Conservation (phyloP, 2,329 filamentous ascomycete species). For the Fusarium sp. region DNA sequence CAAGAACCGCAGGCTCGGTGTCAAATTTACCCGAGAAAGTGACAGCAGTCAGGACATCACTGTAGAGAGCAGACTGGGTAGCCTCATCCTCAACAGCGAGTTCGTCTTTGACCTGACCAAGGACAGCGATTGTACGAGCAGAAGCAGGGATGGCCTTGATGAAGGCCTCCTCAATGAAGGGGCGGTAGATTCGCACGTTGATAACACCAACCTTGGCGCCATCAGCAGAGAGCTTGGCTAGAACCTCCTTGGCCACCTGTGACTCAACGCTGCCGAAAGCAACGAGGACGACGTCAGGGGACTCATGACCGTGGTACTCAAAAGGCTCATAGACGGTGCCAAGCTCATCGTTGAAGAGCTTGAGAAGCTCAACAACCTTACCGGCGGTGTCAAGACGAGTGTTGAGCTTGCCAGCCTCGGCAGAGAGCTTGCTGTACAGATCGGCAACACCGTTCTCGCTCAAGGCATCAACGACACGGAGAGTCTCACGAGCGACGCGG, state of each 20-base stretch:
- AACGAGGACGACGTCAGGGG: constrained; percentile 84
- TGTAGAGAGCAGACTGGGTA: constrained; percentile 85
- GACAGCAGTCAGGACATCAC: constrained; percentile 88
- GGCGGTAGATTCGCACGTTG: constrained; percentile 92
- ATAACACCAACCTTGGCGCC: constrained; percentile 86
- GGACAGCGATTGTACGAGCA: constrained; percentile 78
- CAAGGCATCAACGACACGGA: constrained; percentile 83
- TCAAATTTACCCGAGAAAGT: constrained; percentile 78
- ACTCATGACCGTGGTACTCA: constrained; percentile 88
- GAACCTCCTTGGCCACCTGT: constrained; percentile 84
- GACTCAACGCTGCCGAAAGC: constrained; percentile 93
- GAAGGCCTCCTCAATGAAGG: constrained; percentile 95
- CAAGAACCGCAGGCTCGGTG: constrained; percentile 71
- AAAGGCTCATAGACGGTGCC: constrained; percentile 93
- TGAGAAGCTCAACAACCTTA: constrained; percentile 75
- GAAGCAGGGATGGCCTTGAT: constrained; percentile 80
- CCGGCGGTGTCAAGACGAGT: constrained; percentile 78
- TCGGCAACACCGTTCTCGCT: constrained; percentile 75
- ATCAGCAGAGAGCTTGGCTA: constrained; percentile 74
- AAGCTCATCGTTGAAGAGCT: constrained; percentile 86
- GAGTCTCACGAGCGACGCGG: constrained; percentile 81
- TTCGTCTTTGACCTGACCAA: constrained; percentile 86
- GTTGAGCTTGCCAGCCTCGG: constrained; percentile 68
- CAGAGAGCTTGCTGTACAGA: constrained; percentile 72
- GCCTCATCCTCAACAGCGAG: constrained; percentile 77